Conservation (phyloP, 257 asterid genomes). For the Gentiana straminea region DNA sequence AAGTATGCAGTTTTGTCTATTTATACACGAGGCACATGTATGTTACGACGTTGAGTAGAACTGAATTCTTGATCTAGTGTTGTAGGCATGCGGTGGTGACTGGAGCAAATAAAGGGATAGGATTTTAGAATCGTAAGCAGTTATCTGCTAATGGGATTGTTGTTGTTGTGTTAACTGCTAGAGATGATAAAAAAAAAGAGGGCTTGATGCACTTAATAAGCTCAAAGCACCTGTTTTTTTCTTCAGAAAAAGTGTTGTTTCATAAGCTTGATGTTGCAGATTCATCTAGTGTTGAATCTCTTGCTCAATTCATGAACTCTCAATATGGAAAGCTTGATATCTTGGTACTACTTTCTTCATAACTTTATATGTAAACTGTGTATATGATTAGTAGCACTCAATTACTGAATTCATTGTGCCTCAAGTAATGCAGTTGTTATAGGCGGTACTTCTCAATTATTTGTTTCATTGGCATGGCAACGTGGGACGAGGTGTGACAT, state of each 20-base stretch:
- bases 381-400: no score
- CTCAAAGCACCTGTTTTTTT: conserved; percentile 5
- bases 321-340: conserved; percentile 24
- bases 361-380: no score
- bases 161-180: conserved; percentile 27
- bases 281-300: conserved; percentile 13
- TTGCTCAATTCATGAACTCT: conserved; percentile 12
- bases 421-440: no score
- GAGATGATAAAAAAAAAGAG: conserved; percentile 18
- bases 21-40: no score
- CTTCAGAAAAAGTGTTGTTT: conserved; percentile 14
- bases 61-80: no score
- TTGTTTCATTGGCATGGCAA: no score
- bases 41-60: no score
- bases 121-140: conserved; percentile 21
- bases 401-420: no score
- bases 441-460: no score
- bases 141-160: conserved; percentile 16
- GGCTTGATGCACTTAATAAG: conserved; percentile 18
- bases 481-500: no score
- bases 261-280: conserved; percentile 24
- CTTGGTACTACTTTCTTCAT: conserved; percentile 11
- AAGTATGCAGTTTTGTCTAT: no score
- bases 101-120: conserved; percentile 34
- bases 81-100: conserved; percentile 24